Percentiles rank a stretch among this genome's conserved stretches.
phyloP scores from a whole-genome alignment of 2,329 filamentous ascomycete genomes.

The Sclerotinia borealis region DNA sequence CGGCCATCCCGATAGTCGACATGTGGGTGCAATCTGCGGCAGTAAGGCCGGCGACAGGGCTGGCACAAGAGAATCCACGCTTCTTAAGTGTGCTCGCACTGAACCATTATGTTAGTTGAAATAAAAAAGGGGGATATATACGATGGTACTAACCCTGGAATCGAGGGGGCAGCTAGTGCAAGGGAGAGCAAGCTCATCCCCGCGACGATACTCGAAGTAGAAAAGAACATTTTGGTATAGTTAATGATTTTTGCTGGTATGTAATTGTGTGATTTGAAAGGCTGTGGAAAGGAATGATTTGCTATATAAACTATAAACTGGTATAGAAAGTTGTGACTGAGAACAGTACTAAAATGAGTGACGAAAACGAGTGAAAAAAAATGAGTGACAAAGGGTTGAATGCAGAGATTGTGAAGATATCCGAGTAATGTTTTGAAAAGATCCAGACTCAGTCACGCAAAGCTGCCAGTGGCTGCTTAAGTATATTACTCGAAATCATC shows the following conservation, averaged over 20 bases:
- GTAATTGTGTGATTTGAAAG: neutral
- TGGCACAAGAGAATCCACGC: constrained; percentile 8
- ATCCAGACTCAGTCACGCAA: neutral
- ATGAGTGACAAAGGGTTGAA: neutral
- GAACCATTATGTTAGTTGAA: neutral
- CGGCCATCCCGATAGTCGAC: constrained; percentile 11
- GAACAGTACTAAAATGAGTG: neutral
- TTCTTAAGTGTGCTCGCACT: constrained; percentile 8
- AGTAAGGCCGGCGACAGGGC: constrained; percentile 7
- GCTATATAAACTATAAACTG: neutral
- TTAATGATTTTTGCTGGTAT: neutral
- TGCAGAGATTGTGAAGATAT: neutral
- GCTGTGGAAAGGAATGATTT: constrained; percentile 1
- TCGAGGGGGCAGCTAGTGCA: constrained; percentile 2
- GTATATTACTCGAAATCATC: neutral
- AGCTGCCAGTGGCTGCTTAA: constrained; percentile 3
- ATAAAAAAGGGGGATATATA: neutral
- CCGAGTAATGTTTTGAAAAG: neutral
- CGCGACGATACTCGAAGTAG: neutral
- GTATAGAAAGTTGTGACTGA: neutral
- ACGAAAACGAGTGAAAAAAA: neutral
- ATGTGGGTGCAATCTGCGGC: constrained; percentile 13
- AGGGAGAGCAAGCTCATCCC: constrained; percentile 11
- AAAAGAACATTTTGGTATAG: constrained; percentile 6
- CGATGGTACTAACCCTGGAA: constrained; percentile 1